phyloP scores from a whole-genome alignment of 2,329 filamentous ascomycete species.

The Colletotrichum tropicicola region DNA sequence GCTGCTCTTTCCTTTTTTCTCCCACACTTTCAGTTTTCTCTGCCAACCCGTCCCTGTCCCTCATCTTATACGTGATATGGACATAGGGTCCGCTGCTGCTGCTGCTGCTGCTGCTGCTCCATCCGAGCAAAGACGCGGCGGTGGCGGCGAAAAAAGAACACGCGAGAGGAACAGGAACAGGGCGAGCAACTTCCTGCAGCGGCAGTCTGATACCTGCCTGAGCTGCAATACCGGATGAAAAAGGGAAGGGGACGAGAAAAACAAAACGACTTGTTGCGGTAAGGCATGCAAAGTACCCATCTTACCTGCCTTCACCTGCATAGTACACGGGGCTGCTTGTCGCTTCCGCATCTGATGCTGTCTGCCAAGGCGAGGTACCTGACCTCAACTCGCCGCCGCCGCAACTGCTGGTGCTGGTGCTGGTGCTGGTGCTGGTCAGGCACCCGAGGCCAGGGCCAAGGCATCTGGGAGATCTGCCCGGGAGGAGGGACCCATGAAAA shows the following conservation, averaged over 20 bases:
- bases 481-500: constrained; percentile 22
- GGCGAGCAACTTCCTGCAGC: constrained; percentile 1
- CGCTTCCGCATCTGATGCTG: background rate
- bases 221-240: constrained; percentile 5
- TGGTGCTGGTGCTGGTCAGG: constrained; percentile 2
- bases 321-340: background rate
- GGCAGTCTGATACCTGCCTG: background rate
- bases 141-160: constrained; percentile 2
- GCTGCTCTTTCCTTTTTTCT: background rate
- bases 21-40: background rate
- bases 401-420: background rate
- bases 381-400: background rate
- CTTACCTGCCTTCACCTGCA: constrained; percentile 4
- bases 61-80: constrained; percentile 14
- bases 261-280: background rate
- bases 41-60: constrained; percentile 1
- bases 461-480: constrained; percentile 31
- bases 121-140: no score
- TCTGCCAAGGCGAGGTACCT: background rate
- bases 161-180: background rate
- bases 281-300: background rate
- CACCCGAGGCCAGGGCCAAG: constrained; percentile 26
- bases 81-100: constrained; percentile 8
- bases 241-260: background rate
- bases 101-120: no score